Evolutionary conservation across 176 grass and related monocot species (phyloP).

Genomic region (Eragrostis curvula): DNA sequence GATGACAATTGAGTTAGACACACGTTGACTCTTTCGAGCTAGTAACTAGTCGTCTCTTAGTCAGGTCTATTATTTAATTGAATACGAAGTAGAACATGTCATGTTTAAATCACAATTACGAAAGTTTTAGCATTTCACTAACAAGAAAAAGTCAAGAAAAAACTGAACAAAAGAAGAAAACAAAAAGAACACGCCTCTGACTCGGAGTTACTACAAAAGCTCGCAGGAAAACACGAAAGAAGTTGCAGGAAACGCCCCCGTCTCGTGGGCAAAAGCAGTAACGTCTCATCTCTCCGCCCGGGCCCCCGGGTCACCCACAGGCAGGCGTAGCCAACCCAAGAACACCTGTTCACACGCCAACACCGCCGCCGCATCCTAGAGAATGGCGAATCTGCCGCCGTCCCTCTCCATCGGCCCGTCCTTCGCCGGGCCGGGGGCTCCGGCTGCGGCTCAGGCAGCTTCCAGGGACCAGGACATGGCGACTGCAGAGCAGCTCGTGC

Average conservation of each 20-base stretch:
- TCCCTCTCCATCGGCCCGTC: conserved; percentile 55
- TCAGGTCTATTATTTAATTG: too few relatives aligned
- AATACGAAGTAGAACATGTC: too few relatives aligned
- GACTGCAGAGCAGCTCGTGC: conserved; percentile 82
- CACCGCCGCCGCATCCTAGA: not conserved
- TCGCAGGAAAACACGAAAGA: too few relatives aligned
- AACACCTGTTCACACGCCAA: not conserved
- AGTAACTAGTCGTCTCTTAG: too few relatives aligned
- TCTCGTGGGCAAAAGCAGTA: not conserved
- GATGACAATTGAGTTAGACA: too few relatives aligned
- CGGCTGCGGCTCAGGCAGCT: conserved; percentile 14
- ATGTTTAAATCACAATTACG: too few relatives aligned
- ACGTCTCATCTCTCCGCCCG: conserved; percentile 13
- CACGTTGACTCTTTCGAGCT: too few relatives aligned
- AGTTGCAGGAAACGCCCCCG: not conserved
- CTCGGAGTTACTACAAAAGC: too few relatives aligned
- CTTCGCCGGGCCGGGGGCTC: conserved; percentile 30
- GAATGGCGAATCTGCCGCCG: conserved; percentile 78
- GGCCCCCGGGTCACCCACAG: not conserved
- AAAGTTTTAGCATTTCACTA: too few relatives aligned
- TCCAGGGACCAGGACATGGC: conserved; percentile 63
- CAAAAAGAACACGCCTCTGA: too few relatives aligned
- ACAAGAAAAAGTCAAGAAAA: too few relatives aligned
- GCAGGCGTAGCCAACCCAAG: not conserved
- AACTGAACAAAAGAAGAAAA: too few relatives aligned